Percentiles rank a stretch among this genome's conserved stretches.
These are phyloP conservation scores for Salix udensis DNA, from an alignment of 345 rosid genomes.

Conservation along the genomic window DNA sequence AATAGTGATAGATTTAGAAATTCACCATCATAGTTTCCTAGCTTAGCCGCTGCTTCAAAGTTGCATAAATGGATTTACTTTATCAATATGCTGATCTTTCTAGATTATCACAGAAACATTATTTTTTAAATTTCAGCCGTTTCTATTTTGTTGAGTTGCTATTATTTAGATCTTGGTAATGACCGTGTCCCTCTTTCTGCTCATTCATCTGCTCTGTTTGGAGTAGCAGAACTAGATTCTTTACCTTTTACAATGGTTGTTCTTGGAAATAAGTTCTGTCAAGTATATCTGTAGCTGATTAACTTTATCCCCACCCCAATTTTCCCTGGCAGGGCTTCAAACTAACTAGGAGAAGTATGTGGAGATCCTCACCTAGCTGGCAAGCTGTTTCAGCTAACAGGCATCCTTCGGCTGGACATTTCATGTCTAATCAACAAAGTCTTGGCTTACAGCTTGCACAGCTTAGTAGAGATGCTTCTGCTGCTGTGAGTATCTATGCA, in stretches of 20 bases:
- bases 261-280: background rate
- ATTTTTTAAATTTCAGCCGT: background rate
- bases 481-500: conserved; percentile 63
- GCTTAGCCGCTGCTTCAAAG: background rate
- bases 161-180: background rate
- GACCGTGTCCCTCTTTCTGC: background rate
- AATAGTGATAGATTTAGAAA: background rate
- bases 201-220: background rate
- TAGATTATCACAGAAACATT: background rate
- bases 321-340: conserved; percentile 64
- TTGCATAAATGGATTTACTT: background rate
- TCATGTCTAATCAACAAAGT: conserved; percentile 95
- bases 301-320: background rate
- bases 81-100: background rate
- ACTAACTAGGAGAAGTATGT: conserved; percentile 72
- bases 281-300: background rate
- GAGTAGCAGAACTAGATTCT: background rate
- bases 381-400: conserved; percentile 83
- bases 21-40: background rate
- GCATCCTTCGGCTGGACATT: conserved; percentile 70
- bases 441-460: conserved; percentile 92
- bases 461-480: conserved; percentile 98
- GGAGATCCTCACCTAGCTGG: conserved; percentile 82
- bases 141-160: background rate
- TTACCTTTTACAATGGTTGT: background rate